phyloP scores from a whole-genome alignment of 495 filamentous ascomycete species.

The Podospora didyma region DNA sequence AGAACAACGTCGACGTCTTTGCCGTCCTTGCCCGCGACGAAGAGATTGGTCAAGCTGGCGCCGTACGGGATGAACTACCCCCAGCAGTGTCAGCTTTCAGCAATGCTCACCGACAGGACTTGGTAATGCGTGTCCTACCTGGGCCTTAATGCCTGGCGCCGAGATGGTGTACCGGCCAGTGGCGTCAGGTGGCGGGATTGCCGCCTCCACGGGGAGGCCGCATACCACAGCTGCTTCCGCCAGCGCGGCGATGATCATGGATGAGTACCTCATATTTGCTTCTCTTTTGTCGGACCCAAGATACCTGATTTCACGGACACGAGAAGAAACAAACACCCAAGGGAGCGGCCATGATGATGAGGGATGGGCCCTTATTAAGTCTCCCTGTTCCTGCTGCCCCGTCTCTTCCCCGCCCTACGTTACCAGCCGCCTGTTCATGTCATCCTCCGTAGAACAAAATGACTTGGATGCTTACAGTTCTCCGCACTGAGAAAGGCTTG shows the following conservation, averaged over 20 bases:
- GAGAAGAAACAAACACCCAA: background rate
- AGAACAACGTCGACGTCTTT: constrained; percentile 51
- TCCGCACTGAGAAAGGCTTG: no score
- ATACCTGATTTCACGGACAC: constrained; percentile 3
- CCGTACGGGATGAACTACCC: constrained; percentile 52
- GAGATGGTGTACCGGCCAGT: constrained; percentile 47
- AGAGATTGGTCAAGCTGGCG: constrained; percentile 54
- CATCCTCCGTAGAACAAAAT: no score
- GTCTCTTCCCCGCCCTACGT: no score
- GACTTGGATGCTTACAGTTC: no score
- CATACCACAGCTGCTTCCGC: constrained; percentile 8
- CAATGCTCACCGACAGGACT: constrained; percentile 5
- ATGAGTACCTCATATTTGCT: constrained; percentile 14
- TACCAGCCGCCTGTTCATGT: no score
- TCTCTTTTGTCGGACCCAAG: background rate
- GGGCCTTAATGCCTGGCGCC: constrained; percentile 48
- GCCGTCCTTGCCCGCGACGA: constrained; percentile 53
- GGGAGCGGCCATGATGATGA: background rate
- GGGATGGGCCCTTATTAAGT: background rate
- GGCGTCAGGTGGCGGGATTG: constrained; percentile 22
- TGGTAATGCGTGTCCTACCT: constrained; percentile 28
- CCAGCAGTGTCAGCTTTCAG: background rate
- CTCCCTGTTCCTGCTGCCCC: no score
- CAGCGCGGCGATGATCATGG: constrained; percentile 12
- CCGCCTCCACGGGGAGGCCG: constrained; percentile 5